phyloP scores from a whole-genome alignment of 176 grass and related monocot genomes.

The Zoysia japonica region DNA sequence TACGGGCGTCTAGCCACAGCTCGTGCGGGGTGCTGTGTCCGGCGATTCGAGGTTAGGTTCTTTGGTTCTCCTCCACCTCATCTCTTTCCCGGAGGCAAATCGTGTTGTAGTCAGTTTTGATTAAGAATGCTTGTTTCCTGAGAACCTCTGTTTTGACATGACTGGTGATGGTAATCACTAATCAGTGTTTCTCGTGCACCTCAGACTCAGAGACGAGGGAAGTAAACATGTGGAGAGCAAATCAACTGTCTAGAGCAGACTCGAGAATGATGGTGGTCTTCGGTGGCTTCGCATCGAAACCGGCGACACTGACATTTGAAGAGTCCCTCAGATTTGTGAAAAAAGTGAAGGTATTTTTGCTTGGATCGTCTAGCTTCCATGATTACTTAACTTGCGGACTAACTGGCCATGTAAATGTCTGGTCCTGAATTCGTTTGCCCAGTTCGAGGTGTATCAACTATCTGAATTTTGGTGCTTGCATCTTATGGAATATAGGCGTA shows the following conservation, averaged over 20 bases:
- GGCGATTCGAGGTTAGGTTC: background rate
- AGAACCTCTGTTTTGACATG: background rate
- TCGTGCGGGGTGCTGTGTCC: background rate
- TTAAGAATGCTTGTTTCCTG: conserved; percentile 30
- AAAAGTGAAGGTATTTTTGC: conserved; percentile 68
- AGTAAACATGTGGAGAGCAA: conserved; percentile 49
- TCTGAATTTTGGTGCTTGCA: background rate
- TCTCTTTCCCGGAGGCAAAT: background rate
- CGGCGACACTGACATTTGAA: conserved; percentile 65
- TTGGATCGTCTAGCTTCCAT: background rate
- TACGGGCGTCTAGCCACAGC: background rate
- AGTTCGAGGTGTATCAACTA: background rate
- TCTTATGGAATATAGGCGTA: background rate
- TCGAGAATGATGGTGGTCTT: conserved; percentile 54
- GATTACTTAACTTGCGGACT: background rate
- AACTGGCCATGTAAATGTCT: background rate
- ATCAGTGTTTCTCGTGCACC: conserved; percentile 5
- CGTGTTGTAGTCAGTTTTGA: background rate
- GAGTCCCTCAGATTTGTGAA: conserved; percentile 74
- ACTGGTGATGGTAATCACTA: background rate
- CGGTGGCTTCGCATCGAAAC: conserved; percentile 49
- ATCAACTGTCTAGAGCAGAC: conserved; percentile 37
- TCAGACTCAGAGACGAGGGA: background rate
- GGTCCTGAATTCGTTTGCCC: background rate
- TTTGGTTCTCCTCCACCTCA: background rate